These are phyloP conservation scores for Isabelozyma heimii DNA, from an alignment of 805 yeast genomes.

Conservation along the genomic window DNA sequence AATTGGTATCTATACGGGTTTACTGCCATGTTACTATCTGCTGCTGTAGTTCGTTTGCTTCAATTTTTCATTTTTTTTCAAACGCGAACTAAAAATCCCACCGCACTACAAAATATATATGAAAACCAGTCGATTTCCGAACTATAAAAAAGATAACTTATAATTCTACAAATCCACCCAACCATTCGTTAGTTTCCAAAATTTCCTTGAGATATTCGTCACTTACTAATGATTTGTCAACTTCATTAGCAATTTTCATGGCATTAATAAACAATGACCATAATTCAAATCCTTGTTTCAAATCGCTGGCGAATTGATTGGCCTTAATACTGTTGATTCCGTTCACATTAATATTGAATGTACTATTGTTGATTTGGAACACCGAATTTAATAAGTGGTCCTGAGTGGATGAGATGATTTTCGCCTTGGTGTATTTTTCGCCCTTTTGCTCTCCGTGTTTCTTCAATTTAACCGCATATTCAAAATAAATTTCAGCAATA, in stretches of 20 bases:
- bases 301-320: constrained; percentile 28
- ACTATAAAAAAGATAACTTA: background rate
- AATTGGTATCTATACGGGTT: background rate
- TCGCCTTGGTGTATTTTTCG: constrained; percentile 16
- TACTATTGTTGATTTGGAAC: constrained; percentile 34
- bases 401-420: constrained; percentile 20
- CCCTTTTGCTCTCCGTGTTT: constrained; percentile 13
- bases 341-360: constrained; percentile 40
- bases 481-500: constrained; percentile 53
- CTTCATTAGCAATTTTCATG: constrained; percentile 19
- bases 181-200: constrained; percentile 28
- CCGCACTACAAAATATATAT: background rate
- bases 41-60: too few species aligned
- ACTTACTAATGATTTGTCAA: constrained; percentile 23
- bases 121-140: background rate
- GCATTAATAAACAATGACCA: constrained; percentile 34
- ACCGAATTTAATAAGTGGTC: constrained; percentile 35
- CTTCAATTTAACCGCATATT: constrained; percentile 29
- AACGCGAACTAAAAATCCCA: background rate
- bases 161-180: constrained; percentile 17
- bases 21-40: background rate
- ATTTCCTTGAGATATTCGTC: constrained; percentile 20
- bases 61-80: background rate
- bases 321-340: constrained; percentile 39
- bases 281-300: constrained; percentile 28